These are phyloP conservation scores for Phytophthora fragariaefolia DNA, from an alignment of 352 stramenopile genomes.

Conservation along the genomic window DNA sequence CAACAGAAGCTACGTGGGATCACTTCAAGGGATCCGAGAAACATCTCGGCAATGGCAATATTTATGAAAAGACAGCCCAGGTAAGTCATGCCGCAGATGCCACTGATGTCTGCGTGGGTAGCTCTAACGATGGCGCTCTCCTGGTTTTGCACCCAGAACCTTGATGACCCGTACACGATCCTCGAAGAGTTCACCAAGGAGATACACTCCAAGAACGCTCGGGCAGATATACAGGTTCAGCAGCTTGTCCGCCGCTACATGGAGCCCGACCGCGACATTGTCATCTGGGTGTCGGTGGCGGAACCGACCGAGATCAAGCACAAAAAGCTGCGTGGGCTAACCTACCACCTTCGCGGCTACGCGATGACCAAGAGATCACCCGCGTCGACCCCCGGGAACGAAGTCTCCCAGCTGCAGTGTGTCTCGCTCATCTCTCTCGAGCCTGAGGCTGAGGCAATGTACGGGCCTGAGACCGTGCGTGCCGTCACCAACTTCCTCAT, in stretches of 20 bases:
- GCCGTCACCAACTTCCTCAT: conserved; percentile 47
- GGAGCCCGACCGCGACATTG: conserved; percentile 53
- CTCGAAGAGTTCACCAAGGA: conserved; percentile 63
- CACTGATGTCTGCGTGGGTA: not conserved
- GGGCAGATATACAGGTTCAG: conserved; percentile 55
- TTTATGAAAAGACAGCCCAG: conserved; percentile 45
- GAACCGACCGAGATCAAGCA: conserved; percentile 62
- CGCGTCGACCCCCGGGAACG: conserved; percentile 23
- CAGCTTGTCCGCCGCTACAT: conserved; percentile 63
- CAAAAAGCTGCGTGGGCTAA: conserved; percentile 40
- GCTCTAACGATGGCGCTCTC: conserved; percentile 1
- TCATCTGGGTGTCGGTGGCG: conserved; percentile 48
- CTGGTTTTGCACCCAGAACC: conserved; percentile 10
- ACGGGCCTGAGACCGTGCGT: conserved; percentile 30
- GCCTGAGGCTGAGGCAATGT: conserved; percentile 27
- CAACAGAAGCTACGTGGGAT: conserved; percentile 44
- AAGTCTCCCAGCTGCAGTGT: conserved; percentile 35
- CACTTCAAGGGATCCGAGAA: conserved; percentile 51
- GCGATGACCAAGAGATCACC: conserved; percentile 42
- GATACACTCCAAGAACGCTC: conserved; percentile 49
- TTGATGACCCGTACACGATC: conserved; percentile 50
- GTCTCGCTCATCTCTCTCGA: conserved; percentile 42
- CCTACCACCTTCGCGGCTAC: conserved; percentile 63
- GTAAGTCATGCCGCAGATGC: conserved; percentile 5
- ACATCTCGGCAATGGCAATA: conserved; percentile 40